A percentile compares a stretch with the other conserved stretches of the same genome.
Evolutionary conservation across 169 alveolate species (phyloP).

Genomic region (Blepharisma undulans): DNA sequence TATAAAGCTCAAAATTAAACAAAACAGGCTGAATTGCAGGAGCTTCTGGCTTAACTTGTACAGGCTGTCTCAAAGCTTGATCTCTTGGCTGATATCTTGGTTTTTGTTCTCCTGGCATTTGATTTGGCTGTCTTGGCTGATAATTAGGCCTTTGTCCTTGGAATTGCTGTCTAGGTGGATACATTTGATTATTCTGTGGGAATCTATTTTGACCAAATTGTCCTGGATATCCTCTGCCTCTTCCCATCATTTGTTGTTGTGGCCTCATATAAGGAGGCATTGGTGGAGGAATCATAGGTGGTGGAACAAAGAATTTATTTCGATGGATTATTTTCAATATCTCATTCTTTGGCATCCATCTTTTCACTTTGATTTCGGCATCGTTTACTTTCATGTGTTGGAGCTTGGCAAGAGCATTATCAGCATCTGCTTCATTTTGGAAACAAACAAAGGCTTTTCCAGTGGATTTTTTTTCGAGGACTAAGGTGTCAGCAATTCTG

Average conservation of each 20-base stretch:
- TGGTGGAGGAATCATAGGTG: no score
- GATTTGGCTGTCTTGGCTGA: not conserved
- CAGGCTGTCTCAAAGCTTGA: no score
- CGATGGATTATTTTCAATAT: not conserved
- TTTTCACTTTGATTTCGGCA: not conserved
- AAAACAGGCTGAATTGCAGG: not conserved
- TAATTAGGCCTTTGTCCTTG: not conserved
- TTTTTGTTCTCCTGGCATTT: no score
- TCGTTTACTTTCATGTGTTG: not conserved
- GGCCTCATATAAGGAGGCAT: not conserved
- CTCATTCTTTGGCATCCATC: not conserved
- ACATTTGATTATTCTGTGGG: not conserved
- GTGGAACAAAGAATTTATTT: no score
- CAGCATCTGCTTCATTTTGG: not conserved
- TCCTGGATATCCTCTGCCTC: not conserved
- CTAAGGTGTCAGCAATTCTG: not conserved
- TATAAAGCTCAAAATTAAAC: not conserved
- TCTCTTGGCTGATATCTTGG: no score
- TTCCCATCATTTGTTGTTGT: not conserved
- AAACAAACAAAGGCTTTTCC: not conserved
- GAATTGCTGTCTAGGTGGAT: not conserved
- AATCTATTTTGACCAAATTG: not conserved
- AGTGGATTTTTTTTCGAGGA: not conserved
- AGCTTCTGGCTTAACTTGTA: no score
- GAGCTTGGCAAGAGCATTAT: not conserved